Conservation (phyloP, 1,284 basidiomycete species). For the Ustilago tritici region DNA sequence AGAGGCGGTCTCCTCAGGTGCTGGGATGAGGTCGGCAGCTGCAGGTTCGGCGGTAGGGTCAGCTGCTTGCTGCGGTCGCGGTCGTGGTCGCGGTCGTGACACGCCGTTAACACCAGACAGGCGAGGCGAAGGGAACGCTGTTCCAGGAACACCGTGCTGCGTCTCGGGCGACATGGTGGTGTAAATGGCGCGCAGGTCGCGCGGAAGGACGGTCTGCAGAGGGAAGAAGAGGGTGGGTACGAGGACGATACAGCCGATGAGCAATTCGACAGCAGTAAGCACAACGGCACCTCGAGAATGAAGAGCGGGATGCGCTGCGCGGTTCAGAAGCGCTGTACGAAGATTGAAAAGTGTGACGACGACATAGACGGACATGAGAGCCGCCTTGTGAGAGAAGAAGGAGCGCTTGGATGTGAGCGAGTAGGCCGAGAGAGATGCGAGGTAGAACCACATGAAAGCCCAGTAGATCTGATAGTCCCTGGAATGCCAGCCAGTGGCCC, state of each 20-base stretch:
- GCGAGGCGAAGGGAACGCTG: conserved; percentile 63
- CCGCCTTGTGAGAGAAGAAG: conserved; percentile 62
- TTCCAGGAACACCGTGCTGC: conserved; percentile 55
- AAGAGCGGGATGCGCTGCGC: conserved; percentile 22
- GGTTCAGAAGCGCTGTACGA: conserved; percentile 53
- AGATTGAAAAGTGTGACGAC: conserved; percentile 59
- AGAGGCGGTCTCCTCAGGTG: conserved; percentile 64
- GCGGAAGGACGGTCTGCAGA: conserved; percentile 49
- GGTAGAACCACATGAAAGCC: conserved; percentile 57
- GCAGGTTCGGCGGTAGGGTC: conserved; percentile 10
- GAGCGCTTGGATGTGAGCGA: conserved; percentile 45
- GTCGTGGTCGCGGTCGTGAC: neutral
- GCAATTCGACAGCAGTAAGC: conserved; percentile 44
- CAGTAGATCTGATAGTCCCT: conserved; percentile 43
- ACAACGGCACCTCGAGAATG: conserved; percentile 30
- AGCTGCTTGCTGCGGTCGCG: conserved; percentile 2
- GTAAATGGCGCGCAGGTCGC: conserved; percentile 61
- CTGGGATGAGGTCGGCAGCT: conserved; percentile 44
- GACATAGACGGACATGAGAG: conserved; percentile 51
- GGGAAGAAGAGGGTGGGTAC: conserved; percentile 60
- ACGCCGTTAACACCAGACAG: conserved; percentile 20
- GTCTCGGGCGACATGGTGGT: conserved; percentile 61
- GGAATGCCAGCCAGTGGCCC: conserved; percentile 31
- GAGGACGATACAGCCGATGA: conserved; percentile 40
- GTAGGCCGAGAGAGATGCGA: conserved; percentile 50